Base-by-base conservation (phyloP, 768 basidiomycete genomes). In the Lentinus brumalis region DNA sequence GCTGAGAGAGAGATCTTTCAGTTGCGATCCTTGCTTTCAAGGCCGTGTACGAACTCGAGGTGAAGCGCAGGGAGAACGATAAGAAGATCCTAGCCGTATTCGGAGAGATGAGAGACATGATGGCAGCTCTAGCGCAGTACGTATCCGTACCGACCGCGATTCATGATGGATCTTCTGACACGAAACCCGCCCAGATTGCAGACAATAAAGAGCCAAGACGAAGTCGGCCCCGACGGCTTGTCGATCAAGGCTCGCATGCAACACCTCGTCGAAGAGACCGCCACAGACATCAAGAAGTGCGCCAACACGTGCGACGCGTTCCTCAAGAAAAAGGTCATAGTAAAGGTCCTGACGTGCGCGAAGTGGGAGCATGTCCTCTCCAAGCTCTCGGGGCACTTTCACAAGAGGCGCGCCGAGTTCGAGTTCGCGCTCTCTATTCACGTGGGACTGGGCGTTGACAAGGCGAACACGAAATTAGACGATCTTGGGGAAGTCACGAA, bases 11-110 rank as follows among this genome's bases (percentile, higher is more conserved):
- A n/a, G n/a, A n/a, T n/a, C n/a, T 58, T 60, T 3, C 30, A 74
- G 83, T 81, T 41, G 81, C 76, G 18, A 78, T 83, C 18, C 66
- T 77, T 15, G 82, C 83, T 1, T 85, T 85, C 69, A 75, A 79
- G 50, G 70, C 81, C 0, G 81, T 81, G 8, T 75, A 82, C 29
- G 76, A 77, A 14, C 69, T 84, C 39, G 82, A 83, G 59, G 56
- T 79, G 58, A 79, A 78, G 3, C 73, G 82, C 30, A 72, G 79
- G 35, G 81, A 82, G 29, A 85, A 85, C 56, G 79, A 84, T 56
- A 76, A 75, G 51, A 82, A 81, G 60, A 75, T 83, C 5, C 57
- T 79, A 2, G 72, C 75, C 6, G 70, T 85, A 5, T 79, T 79
- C 38, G 70, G 78, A 11, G 77, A 81, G 59, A 84, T 84, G 81